Evolutionary conservation across 352 stramenopile species (phyloP).

Genomic region (Phytophthora ramorum): DNA sequence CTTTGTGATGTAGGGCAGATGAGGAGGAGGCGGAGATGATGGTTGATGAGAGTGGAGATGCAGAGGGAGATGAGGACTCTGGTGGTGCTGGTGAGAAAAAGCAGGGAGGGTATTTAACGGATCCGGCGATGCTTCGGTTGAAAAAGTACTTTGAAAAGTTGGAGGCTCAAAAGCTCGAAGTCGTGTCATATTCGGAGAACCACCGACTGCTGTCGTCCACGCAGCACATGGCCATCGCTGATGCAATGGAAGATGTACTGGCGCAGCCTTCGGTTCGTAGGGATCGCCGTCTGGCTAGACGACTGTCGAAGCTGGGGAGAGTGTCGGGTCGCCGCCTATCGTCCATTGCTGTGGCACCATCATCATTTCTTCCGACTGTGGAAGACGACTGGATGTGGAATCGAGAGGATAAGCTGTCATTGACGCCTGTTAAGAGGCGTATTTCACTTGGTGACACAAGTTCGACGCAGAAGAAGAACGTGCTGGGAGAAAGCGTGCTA

Average conservation of each 20-base stretch:
- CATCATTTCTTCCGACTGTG: slow-evolving; percentile 40
- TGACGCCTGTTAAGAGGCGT: slow-evolving; percentile 44
- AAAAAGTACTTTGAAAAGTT: slow-evolving; percentile 64
- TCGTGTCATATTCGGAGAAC: slow-evolving; percentile 68
- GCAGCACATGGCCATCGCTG: slow-evolving; percentile 69
- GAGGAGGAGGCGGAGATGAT: slow-evolving; percentile 2
- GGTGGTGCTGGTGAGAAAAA: slow-evolving; percentile 15
- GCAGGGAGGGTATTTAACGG: slow-evolving; percentile 25
- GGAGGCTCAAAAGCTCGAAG: slow-evolving; percentile 63
- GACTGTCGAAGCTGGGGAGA: slow-evolving; percentile 66
- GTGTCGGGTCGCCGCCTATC: slow-evolving; percentile 61
- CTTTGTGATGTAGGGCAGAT: background rate
- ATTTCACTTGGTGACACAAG: slow-evolving; percentile 25
- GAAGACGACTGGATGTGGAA: slow-evolving; percentile 64
- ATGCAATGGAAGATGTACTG: slow-evolving; percentile 80
- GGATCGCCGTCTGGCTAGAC: slow-evolving; percentile 63
- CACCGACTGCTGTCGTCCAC: slow-evolving; percentile 66
- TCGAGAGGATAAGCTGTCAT: slow-evolving; percentile 49
- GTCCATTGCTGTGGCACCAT: slow-evolving; percentile 36
- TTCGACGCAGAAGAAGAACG: slow-evolving; percentile 28
- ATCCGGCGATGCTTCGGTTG: slow-evolving; percentile 44
- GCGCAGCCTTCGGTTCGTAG: slow-evolving; percentile 67
- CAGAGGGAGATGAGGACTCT: background rate
- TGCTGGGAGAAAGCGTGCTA: slow-evolving; percentile 45
- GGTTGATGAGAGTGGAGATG: background rate